Evolutionary conservation across 345 rosid species (phyloP), one percentile per base, ranked within the genome.

Genomic region (Linum lewisii): DNA sequence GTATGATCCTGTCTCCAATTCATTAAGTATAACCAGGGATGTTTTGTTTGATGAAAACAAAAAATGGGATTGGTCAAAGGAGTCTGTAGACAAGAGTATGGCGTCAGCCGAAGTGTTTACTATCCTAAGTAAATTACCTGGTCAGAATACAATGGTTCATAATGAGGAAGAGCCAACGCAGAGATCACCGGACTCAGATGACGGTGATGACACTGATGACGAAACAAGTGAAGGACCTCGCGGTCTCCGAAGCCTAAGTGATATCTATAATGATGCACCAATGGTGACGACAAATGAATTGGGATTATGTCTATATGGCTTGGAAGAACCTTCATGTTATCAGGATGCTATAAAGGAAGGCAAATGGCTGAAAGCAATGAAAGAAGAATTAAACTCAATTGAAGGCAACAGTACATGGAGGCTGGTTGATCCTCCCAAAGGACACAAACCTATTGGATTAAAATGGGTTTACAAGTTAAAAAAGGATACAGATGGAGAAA

Each of bases 391-490:
- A 1, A 20, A 38, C 2, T 59, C 63, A 38, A 59, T 38, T 23
- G 8, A 3, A 21, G 44, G 22, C 18, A 59, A 59, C 22, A 22
- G 15, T 9, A 59, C 52, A 1, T 42, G 52, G 53, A 26, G 5
- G 32, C 20, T 42, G 11, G 24, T 24, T 44, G 51, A 38, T 11
- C 44, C 38, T n/a, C 63, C 34, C 6, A 59, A 11, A 21, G 23
- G 22, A 1, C 32, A 59, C 6, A 23, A 21, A 18, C 29, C 34
- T 7, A 44, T 59, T 2, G 51, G 51, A 37, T 29, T 37, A 7
- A 19, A 59, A 38, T 59, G 62, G 50, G 24, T 59, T 7, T 59
- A 18, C 15, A 59, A 59, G 24, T n/a, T 36, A 21, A 59, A 37
- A 24, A 59, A 59, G 51, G 62, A 59, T 59, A 22, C 62, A 19